Conservation (phyloP, 495 filamentous ascomycete genomes). For the Terfezia boudieri region DNA sequence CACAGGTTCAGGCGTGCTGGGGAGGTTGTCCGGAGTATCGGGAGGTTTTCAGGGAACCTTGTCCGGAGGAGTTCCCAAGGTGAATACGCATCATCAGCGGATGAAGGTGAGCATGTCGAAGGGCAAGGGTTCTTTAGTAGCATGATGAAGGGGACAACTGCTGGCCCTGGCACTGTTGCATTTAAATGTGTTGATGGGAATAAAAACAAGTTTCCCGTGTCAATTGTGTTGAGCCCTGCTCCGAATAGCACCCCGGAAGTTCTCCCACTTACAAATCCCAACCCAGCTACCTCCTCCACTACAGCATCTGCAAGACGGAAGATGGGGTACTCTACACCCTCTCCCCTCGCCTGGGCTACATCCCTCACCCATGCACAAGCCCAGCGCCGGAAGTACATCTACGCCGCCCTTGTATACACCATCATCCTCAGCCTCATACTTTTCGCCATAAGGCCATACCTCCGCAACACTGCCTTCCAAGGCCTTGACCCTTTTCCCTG, state of each 20-base stretch:
- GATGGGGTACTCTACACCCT: not conserved
- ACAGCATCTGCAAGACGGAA: not conserved
- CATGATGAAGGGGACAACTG: not conserved
- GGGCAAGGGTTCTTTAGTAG: not conserved
- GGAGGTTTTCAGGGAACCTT: constrained; percentile 7
- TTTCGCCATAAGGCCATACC: constrained; percentile 45
- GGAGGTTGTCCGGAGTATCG: constrained; percentile 9
- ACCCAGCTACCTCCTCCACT: not conserved
- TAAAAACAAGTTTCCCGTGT: not conserved
- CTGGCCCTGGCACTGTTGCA: not conserved
- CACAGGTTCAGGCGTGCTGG: constrained; percentile 57
- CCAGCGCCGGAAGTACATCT: constrained; percentile 52
- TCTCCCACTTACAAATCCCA: not conserved
- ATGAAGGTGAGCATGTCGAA: not conserved
- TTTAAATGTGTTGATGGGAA: not conserved
- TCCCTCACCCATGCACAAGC: constrained; percentile 63
- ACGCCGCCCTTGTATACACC: constrained; percentile 55
- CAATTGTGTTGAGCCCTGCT: not conserved
- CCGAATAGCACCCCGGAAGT: not conserved
- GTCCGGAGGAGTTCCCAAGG: not conserved
- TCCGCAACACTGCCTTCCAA: constrained; percentile 40
- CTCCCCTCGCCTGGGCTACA: constrained; percentile 18
- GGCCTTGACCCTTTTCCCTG: constrained; percentile 71
- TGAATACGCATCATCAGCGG: not conserved
- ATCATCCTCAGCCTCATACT: constrained; percentile 40